Evolutionary conservation across 257 asterid species (phyloP).

Genomic region (Cordia subcordata): DNA sequence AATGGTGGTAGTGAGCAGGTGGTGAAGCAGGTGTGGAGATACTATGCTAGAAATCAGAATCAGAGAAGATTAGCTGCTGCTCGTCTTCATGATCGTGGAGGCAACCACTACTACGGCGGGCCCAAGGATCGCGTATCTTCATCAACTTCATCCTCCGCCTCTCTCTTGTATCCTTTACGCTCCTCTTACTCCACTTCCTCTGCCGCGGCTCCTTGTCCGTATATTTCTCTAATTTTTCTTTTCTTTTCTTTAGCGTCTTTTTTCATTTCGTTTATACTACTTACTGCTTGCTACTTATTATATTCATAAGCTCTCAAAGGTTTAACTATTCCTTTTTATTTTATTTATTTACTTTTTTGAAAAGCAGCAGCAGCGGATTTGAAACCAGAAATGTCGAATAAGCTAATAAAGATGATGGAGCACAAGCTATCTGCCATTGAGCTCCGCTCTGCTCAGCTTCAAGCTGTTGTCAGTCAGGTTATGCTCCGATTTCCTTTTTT

Average conservation of each 20-base stretch:
- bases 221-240: not conserved
- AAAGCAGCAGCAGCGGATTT: conserved; percentile 16
- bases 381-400: conserved; percentile 59
- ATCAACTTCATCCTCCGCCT: no score
- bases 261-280: not conserved
- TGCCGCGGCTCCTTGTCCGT: conserved; percentile 4
- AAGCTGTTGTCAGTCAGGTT: conserved; percentile 53
- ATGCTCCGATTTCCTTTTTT: not conserved
- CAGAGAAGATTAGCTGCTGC: not conserved
- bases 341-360: not conserved
- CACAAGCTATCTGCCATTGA: conserved; percentile 60
- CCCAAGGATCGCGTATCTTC: not conserved
- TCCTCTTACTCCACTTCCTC: not conserved
- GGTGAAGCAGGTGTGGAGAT: not conserved
- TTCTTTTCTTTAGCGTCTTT: no score
- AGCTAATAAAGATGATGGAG: conserved; percentile 77
- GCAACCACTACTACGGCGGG: not conserved
- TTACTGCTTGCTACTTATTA: not conserved
- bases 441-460: conserved; percentile 55
- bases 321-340: not conserved
- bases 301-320: not conserved
- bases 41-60: not conserved
- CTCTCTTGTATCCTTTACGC: not conserved
- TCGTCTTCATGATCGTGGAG: not conserved
- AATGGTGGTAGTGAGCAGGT: not conserved